Percentiles rank a stretch among this genome's conserved stretches.
Conservation (phyloP, 2,329 filamentous ascomycete genomes). For the Beauveria scarabaeidicola region DNA sequence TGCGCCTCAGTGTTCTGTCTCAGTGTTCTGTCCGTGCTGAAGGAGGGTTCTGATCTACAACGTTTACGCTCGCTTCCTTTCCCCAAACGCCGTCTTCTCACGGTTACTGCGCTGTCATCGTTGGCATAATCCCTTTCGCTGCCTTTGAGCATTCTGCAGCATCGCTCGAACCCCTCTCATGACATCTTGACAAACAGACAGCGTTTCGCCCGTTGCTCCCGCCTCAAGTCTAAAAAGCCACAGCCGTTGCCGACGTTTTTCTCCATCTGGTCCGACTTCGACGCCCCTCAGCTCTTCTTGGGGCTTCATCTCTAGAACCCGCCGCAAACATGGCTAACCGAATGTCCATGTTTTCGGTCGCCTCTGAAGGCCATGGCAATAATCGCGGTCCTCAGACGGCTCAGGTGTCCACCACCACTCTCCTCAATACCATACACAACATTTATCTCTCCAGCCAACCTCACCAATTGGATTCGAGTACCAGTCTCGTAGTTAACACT, state of each 20-base stretch:
- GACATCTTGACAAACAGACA: not conserved
- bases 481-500: constrained; percentile 88
- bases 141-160: not conserved
- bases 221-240: not conserved
- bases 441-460: constrained; percentile 74
- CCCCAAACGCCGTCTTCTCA: not conserved
- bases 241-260: not conserved
- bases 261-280: constrained; percentile 5
- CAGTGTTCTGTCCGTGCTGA: not conserved
- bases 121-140: not conserved
- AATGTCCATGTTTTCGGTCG: constrained; percentile 62
- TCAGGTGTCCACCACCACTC: constrained; percentile 85
- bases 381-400: constrained; percentile 57
- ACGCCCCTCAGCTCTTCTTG: constrained; percentile 30
- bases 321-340: constrained; percentile 47
- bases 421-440: constrained; percentile 86
- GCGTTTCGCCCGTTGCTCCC: not conserved
- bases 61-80: not conserved
- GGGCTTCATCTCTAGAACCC: constrained; percentile 16
- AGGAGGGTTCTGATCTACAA: not conserved
- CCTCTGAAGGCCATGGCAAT: constrained; percentile 53
- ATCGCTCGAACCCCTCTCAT: not conserved
- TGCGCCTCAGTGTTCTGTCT: not conserved
- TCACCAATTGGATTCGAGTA: constrained; percentile 82
- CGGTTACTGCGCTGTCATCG: not conserved